Conservation (phyloP, 805 yeast species). For the Wickerhamomyces sydowiorum region DNA sequence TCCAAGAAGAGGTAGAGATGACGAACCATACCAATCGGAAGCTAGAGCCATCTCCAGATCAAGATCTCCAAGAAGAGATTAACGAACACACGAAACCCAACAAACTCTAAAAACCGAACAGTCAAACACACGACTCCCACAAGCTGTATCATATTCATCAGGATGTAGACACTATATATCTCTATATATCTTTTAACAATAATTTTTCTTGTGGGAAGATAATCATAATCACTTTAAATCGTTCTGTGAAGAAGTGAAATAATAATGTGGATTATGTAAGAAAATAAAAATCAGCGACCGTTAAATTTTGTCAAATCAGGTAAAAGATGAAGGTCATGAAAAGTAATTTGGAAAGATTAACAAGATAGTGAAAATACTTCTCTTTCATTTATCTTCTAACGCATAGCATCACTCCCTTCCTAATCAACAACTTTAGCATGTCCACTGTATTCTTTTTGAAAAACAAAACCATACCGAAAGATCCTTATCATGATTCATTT, state of each 20-base stretch:
- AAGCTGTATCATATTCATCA: too few relatives aligned
- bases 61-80: conserved; percentile 25
- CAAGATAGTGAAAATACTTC: too few relatives aligned
- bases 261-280: background rate
- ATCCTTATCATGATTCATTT: conserved; percentile 53
- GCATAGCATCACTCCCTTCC: background rate
- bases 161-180: too few relatives aligned
- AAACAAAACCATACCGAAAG: conserved; percentile 63
- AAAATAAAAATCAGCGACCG: too few relatives aligned
- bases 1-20: conserved; percentile 8
- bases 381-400: background rate
- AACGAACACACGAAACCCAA: too few relatives aligned
- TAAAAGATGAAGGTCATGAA: background rate
- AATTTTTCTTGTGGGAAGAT: too few relatives aligned
- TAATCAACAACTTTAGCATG: background rate
- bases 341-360: too few relatives aligned
- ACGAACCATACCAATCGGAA: conserved; percentile 3
- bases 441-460: conserved; percentile 50
- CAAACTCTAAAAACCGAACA: too few relatives aligned
- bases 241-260: too few relatives aligned
- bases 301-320: background rate
- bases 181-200: too few relatives aligned
- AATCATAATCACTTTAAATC: too few relatives aligned
- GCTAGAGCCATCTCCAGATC: conserved; percentile 23
- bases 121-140: too few relatives aligned